Percentiles rank a stretch among this genome's conserved stretches.
phyloP scores from a whole-genome alignment of 1,139 yeast species.

The Geotrichum histeridarum region DNA sequence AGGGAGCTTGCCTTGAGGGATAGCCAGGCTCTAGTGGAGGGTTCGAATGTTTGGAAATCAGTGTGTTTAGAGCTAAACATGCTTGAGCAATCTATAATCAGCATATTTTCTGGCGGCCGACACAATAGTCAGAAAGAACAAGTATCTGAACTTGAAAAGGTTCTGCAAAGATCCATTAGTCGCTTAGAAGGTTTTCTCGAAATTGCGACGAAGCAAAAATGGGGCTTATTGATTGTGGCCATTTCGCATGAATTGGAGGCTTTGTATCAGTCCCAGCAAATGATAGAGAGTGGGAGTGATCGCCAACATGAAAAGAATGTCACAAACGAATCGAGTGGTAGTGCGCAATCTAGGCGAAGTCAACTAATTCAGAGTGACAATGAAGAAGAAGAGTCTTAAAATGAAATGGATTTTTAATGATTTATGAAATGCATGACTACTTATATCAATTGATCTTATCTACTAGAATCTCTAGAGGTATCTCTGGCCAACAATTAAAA shows the following conservation, averaged over 20 bases:
- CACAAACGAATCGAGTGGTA: background rate
- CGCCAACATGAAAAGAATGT: background rate
- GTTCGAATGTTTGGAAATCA: slow-evolving; percentile 30
- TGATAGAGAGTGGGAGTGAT: slow-evolving; percentile 12
- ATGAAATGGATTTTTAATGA: background rate
- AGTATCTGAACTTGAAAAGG: slow-evolving; percentile 8
- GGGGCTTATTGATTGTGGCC: slow-evolving; percentile 15
- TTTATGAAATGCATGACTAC: background rate
- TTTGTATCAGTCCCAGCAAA: slow-evolving; percentile 5
- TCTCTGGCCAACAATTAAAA: background rate
- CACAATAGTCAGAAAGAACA: slow-evolving; percentile 11
- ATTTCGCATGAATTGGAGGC: slow-evolving; percentile 17
- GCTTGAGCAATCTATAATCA: slow-evolving; percentile 22
- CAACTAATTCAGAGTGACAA: slow-evolving; percentile 3
- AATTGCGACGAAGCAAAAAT: slow-evolving; percentile 2
- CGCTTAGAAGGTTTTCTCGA: slow-evolving; percentile 3
- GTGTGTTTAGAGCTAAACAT: slow-evolving; percentile 25
- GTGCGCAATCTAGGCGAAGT: background rate
- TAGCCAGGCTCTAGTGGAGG: slow-evolving; percentile 28
- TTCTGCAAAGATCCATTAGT: background rate
- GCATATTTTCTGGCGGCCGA: slow-evolving; percentile 4
- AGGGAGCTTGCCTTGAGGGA: slow-evolving; percentile 21
- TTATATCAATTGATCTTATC: background rate
- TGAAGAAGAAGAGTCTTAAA: slow-evolving; percentile 3
- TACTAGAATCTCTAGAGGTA: background rate